Evolutionary conservation across 2,329 filamentous ascomycete species (phyloP).

Genomic region (Penicillium hesseltinei): DNA sequence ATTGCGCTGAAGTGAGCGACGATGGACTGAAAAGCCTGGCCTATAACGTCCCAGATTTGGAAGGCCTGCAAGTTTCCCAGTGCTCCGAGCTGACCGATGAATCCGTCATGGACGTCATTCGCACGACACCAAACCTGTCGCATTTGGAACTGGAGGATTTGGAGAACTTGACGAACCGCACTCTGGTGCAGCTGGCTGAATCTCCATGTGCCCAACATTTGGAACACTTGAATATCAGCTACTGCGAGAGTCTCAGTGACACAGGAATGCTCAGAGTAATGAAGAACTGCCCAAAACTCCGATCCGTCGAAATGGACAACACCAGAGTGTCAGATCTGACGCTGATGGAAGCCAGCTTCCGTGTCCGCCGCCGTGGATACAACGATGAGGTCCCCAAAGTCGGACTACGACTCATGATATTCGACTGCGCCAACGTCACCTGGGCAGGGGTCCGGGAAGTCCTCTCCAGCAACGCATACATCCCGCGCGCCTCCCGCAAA

Average conservation of each 20-base stretch:
- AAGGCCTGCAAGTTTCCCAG: conserved; percentile 79
- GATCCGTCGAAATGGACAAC: conserved; percentile 84
- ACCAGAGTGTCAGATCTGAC: conserved; percentile 85
- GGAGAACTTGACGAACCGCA: conserved; percentile 68
- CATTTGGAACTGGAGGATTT: conserved; percentile 90
- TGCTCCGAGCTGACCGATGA: conserved; percentile 72
- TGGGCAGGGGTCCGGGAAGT: conserved; percentile 91
- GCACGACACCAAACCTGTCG: conserved; percentile 72
- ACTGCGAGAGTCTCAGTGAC: conserved; percentile 84
- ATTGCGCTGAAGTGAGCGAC: conserved; percentile 72
- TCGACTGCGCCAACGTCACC: conserved; percentile 87
- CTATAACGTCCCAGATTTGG: conserved; percentile 71
- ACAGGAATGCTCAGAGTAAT: conserved; percentile 78
- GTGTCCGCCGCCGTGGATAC: conserved; percentile 66
- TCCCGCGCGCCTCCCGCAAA: conserved; percentile 52
- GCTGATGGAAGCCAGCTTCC: conserved; percentile 78
- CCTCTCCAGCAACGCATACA: conserved; percentile 77
- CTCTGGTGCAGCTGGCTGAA: conserved; percentile 72
- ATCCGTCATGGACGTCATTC: conserved; percentile 69
- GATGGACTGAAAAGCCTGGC: conserved; percentile 68
- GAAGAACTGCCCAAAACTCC: conserved; percentile 68
- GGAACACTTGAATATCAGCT: conserved; percentile 81
- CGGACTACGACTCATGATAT: conserved; percentile 75
- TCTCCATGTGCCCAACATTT: conserved; percentile 70
- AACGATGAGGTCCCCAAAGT: conserved; percentile 52